Percentiles rank a stretch among this genome's conserved stretches.
phyloP scores from a whole-genome alignment of 192 early-diverging fungal genomes.

The Mortierella hygrophila region DNA sequence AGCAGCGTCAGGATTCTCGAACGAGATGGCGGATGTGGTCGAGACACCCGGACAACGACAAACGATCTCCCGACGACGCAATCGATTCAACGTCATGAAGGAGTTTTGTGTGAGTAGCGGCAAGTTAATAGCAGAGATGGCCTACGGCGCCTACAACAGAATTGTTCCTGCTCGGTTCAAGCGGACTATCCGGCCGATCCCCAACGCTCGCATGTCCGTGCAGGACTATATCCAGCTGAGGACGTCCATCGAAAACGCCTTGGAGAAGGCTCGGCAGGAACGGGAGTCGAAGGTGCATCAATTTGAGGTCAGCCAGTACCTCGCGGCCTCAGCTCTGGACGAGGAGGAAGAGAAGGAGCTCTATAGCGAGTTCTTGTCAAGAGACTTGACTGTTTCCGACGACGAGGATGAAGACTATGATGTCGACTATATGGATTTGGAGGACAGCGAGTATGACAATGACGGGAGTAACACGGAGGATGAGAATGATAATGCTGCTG shows the following conservation, averaged over 20 bases:
- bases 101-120: constrained; percentile 37
- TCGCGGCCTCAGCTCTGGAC: constrained; percentile 7
- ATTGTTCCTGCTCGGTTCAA: constrained; percentile 35
- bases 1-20: constrained; percentile 29
- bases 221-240: constrained; percentile 38
- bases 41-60: constrained; percentile 39
- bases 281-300: neutral
- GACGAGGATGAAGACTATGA: constrained; percentile 38
- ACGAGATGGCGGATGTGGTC: constrained; percentile 40
- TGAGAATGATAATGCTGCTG: neutral
- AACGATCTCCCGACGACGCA: constrained; percentile 26
- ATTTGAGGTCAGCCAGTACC: neutral
- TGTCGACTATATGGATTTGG: constrained; percentile 23
- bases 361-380: constrained; percentile 39
- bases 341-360: constrained; percentile 49
- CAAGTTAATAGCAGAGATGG: constrained; percentile 21
- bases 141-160: constrained; percentile 18
- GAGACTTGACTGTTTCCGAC: constrained; percentile 28
- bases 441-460: neutral
- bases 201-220: constrained; percentile 21
- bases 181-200: neutral
- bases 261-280: constrained; percentile 25
- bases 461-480: neutral
- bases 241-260: constrained; percentile 25
- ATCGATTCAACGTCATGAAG: constrained; percentile 39